Percentiles rank a stretch among this genome's conserved stretches.
These are phyloP conservation scores for Leptographium lundbergii DNA, from an alignment of 2,329 filamentous ascomycete genomes.

Conservation along the genomic window DNA sequence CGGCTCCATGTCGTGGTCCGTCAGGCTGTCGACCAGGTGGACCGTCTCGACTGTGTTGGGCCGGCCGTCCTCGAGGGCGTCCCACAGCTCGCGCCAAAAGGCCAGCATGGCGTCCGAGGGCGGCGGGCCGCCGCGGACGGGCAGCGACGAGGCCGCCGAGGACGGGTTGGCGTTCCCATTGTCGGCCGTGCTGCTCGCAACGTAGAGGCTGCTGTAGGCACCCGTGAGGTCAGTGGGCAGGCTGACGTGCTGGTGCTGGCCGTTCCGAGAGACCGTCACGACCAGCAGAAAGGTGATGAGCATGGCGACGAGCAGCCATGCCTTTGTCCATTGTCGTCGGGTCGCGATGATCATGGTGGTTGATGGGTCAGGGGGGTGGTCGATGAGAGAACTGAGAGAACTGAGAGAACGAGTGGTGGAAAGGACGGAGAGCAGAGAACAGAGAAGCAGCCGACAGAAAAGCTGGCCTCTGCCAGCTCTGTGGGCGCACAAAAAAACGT, in stretches of 20 bases:
- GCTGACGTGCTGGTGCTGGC: background rate
- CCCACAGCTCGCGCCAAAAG: conserved; percentile 9
- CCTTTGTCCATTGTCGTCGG: background rate
- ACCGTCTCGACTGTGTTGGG: conserved; percentile 5
- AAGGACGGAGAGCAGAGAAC: background rate
- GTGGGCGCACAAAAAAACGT: background rate
- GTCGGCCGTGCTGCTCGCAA: too few species aligned
- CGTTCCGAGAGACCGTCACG: background rate
- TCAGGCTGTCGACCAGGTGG: background rate
- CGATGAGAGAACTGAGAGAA: too few species aligned
- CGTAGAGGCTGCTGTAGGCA: too few species aligned
- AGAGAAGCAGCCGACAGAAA: background rate
- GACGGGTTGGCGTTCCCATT: too few species aligned
- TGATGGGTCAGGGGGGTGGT: background rate
- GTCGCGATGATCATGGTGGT: background rate
- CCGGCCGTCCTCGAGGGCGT: conserved; percentile 4
- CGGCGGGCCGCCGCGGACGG: conserved; percentile 2
- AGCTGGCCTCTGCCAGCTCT: too few species aligned
- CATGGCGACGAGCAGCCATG: background rate
- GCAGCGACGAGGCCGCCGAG: too few species aligned
- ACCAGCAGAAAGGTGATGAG: background rate
- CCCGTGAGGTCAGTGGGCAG: background rate
- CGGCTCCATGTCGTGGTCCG: conserved; percentile 4
- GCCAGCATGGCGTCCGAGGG: conserved; percentile 10
- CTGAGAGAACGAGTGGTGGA: background rate